Percentiles rank a stretch among this genome's conserved stretches.
These are phyloP conservation scores for Osmozyma mogii DNA, from an alignment of 805 yeast genomes.

Conservation along the genomic window DNA sequence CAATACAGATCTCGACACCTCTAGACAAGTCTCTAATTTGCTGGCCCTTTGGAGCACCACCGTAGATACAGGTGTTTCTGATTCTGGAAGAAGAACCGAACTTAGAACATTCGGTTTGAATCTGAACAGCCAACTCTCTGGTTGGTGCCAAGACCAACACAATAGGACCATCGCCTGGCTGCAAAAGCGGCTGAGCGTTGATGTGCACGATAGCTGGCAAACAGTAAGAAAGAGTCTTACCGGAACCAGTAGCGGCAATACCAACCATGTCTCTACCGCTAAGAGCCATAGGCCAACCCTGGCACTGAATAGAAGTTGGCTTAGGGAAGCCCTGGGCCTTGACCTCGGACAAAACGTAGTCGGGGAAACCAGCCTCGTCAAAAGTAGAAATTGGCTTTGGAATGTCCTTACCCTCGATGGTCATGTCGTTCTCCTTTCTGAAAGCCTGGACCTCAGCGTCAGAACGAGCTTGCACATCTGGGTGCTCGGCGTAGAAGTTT, in stretches of 20 bases:
- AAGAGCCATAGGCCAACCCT: constrained; percentile 99
- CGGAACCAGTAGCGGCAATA: constrained; percentile 98
- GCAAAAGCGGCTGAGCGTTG: constrained; percentile 92
- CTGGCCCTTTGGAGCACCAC: constrained; percentile 98
- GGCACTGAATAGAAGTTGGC: constrained; percentile 97
- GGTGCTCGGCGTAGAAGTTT: constrained; percentile 87
- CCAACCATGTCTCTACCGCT: constrained; percentile 99
- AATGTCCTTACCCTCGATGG: constrained; percentile 70
- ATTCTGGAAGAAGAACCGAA: constrained; percentile 89
- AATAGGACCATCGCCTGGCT: constrained; percentile 96
- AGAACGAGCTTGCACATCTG: constrained; percentile 64
- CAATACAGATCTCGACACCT: constrained; percentile 94
- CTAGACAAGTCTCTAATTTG: constrained; percentile 93
- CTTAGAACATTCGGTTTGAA: constrained; percentile 91
- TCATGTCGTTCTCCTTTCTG: constrained; percentile 83
- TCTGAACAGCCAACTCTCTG: constrained; percentile 97
- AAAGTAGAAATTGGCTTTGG: constrained; percentile 91
- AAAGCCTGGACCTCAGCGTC: constrained; percentile 66
- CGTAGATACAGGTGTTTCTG: constrained; percentile 95
- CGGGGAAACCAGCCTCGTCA: constrained; percentile 98
- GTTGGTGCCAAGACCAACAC: constrained; percentile 95
- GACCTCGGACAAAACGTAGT: constrained; percentile 82
- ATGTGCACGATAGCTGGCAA: constrained; percentile 95
- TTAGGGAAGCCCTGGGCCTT: constrained; percentile 84
- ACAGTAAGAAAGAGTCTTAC: constrained; percentile 96